phyloP scores from a whole-genome alignment of 352 stramenopile species.

The Phytophthora nicotianae region DNA sequence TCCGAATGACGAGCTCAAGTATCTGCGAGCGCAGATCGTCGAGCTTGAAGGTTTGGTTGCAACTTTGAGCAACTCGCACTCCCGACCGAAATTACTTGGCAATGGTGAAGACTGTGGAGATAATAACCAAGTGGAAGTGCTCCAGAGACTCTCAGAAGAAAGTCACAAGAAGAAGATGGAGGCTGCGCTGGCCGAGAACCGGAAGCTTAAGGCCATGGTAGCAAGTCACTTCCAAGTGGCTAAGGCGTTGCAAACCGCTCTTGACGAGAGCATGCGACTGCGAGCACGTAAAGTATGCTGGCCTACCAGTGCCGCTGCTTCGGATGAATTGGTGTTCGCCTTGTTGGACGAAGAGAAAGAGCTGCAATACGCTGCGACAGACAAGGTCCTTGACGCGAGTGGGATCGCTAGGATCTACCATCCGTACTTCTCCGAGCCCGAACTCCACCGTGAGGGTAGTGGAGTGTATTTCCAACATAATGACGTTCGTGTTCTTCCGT shows the following conservation, averaged over 20 bases:
- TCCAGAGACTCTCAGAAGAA: conserved; percentile 12
- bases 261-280: conserved; percentile 30
- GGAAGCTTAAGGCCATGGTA: conserved; percentile 22
- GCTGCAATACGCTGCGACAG: conserved; percentile 26
- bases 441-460: conserved; percentile 9
- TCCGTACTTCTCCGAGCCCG: conserved; percentile 22
- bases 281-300: conserved; percentile 29
- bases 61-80: conserved; percentile 10
- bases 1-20: conserved; percentile 44
- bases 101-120: background rate
- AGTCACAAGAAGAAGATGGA: conserved; percentile 13
- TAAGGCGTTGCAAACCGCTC: conserved; percentile 17
- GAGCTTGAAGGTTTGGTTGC: conserved; percentile 26
- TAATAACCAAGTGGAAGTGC: conserved; percentile 11
- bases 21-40: conserved; percentile 21
- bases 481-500: conserved; percentile 29
- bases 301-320: conserved; percentile 19
- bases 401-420: conserved; percentile 28
- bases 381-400: conserved; percentile 30
- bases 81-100: background rate
- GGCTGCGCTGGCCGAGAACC: conserved; percentile 28
- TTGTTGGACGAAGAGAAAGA: conserved; percentile 38
- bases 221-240: conserved; percentile 23
- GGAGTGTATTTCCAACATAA: conserved; percentile 28
- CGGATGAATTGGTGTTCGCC: conserved; percentile 37